Percentiles rank a stretch among this genome's conserved stretches.
These are phyloP conservation scores for Raphanus hybrid DNA, from an alignment of 441 rosid genomes.

Conservation along the genomic window DNA sequence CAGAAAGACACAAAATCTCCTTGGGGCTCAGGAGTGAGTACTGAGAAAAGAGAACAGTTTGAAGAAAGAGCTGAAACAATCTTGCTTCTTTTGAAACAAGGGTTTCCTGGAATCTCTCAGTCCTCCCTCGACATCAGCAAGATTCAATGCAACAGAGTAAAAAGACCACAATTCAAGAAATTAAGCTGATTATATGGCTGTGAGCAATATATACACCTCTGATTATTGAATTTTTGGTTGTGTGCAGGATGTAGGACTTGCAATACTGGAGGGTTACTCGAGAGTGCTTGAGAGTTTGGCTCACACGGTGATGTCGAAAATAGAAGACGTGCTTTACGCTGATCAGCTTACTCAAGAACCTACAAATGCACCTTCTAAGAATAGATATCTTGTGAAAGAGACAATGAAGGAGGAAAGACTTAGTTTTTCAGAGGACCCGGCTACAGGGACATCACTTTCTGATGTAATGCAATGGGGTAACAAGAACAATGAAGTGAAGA, in stretches of 20 bases:
- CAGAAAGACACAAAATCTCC: conserved; percentile 79
- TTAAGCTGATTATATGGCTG: background rate
- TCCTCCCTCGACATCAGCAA: conserved; percentile 93
- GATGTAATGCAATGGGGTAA: conserved; percentile 93
- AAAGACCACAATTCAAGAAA: background rate
- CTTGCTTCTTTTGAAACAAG: conserved; percentile 78
- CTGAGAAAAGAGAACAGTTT: conserved; percentile 86
- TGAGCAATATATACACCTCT: background rate
- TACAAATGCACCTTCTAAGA: conserved; percentile 47
- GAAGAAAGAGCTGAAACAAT: conserved; percentile 98
- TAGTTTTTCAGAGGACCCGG: conserved; percentile 35
- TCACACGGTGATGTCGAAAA: conserved; percentile 74
- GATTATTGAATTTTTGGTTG: background rate
- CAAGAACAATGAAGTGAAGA: conserved; percentile 47
- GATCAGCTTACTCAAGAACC: conserved; percentile 68
- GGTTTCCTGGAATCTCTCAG: conserved; percentile 87
- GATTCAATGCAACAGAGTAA: conserved; percentile 85
- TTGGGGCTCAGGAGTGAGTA: conserved; percentile 89
- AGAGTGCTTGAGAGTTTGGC: conserved; percentile 96
- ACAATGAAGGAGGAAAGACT: conserved; percentile 26
- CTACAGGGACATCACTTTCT: conserved; percentile 57
- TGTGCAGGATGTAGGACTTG: conserved; percentile 89
- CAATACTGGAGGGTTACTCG: conserved; percentile 90
- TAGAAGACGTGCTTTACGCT: conserved; percentile 86
- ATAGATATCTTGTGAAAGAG: conserved; percentile 28